A percentile compares a stretch with the other conserved stretches of the same genome.
Evolutionary conservation across 2,329 filamentous ascomycete species (phyloP).

Genomic region (Myriosclerotinia duriaeana): DNA sequence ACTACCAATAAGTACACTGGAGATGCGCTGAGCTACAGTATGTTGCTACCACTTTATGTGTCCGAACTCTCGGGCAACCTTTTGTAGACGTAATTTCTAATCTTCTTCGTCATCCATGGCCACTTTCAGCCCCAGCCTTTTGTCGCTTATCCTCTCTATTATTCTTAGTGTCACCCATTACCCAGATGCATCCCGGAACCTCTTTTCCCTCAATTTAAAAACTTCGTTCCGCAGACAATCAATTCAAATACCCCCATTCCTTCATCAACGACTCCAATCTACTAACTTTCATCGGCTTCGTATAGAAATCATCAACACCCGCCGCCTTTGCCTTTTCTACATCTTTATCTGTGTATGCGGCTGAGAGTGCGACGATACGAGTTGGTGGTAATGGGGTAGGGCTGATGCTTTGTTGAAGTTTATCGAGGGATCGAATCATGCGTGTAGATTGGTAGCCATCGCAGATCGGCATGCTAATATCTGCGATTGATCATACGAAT

Average conservation of each 20-base stretch:
- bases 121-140: neutral
- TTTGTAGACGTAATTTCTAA: neutral
- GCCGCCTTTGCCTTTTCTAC: slow-evolving; percentile 51
- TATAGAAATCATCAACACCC: slow-evolving; percentile 54
- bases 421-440: slow-evolving; percentile 51
- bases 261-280: slow-evolving; percentile 15
- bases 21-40: neutral
- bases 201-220: neutral
- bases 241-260: slow-evolving; percentile 3
- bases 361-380: slow-evolving; percentile 52
- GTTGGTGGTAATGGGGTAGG: slow-evolving; percentile 30
- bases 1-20: too few relatives aligned
- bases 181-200: neutral
- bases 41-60: neutral
- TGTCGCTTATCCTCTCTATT: neutral
- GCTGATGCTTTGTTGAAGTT: slow-evolving; percentile 25
- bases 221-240: neutral
- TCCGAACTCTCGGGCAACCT: neutral
- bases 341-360: slow-evolving; percentile 50
- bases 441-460: slow-evolving; percentile 50
- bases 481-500: slow-evolving; percentile 35
- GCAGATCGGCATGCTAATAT: slow-evolving; percentile 57
- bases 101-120: neutral
- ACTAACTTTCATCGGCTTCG: slow-evolving; percentile 47
- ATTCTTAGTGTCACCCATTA: neutral